These are phyloP conservation scores for Licmophora abbreviata DNA, from an alignment of 108 stramenopile genomes.

Conservation along the genomic window DNA sequence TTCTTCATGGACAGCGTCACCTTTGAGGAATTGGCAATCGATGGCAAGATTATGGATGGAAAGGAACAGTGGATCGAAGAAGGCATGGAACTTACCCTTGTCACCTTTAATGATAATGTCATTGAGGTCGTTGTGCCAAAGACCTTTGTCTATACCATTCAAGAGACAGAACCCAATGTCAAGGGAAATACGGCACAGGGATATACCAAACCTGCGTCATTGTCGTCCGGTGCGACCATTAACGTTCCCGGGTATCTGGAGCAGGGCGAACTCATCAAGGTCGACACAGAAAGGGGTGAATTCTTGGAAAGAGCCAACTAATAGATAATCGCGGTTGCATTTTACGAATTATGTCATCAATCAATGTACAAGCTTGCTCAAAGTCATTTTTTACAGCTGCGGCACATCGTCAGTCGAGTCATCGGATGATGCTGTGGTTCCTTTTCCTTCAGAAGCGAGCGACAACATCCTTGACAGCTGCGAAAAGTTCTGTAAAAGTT, in stretches of 20 bases:
- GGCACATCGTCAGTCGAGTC: too few relatives aligned
- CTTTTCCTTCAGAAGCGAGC: not conserved
- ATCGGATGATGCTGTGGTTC: too few relatives aligned
- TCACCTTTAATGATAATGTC: slow-evolving; percentile 75
- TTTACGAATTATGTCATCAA: too few relatives aligned
- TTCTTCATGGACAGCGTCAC: slow-evolving; percentile 90
- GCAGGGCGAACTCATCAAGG: slow-evolving; percentile 59
- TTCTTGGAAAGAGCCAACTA: slow-evolving; percentile 34
- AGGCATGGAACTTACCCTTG: slow-evolving; percentile 70
- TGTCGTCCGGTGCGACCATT: slow-evolving; percentile 69
- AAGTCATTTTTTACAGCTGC: too few relatives aligned
- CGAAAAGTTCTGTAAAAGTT: not conserved
- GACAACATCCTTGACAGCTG: not conserved
- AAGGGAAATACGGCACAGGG: slow-evolving; percentile 94
- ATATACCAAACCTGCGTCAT: slow-evolving; percentile 69
- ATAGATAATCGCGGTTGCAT: too few relatives aligned
- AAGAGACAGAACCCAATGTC: slow-evolving; percentile 84
- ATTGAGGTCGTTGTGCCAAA: slow-evolving; percentile 83
- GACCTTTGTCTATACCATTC: slow-evolving; percentile 57
- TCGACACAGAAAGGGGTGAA: slow-evolving; percentile 73
- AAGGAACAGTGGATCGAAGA: slow-evolving; percentile 77
- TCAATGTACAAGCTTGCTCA: too few relatives aligned
- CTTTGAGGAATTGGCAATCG: slow-evolving; percentile 82
- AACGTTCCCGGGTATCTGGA: slow-evolving; percentile 74
- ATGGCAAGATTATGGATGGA: slow-evolving; percentile 47